Evolutionary conservation across 129 eudicot species (phyloP).

Genomic region (Tagetes erecta): DNA sequence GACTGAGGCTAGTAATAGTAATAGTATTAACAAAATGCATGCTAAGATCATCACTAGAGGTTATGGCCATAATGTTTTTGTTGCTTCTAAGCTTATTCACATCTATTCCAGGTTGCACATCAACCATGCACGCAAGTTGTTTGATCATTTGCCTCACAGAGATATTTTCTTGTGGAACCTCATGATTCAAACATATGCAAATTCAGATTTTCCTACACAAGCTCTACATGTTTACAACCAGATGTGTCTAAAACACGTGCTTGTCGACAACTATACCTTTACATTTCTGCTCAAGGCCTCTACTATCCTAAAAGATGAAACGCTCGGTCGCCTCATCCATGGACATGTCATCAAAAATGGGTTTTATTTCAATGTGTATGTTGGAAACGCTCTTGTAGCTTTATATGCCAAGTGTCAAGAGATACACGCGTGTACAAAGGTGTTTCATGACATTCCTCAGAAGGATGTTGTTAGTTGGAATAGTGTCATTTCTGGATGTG

Average conservation of each 20-base stretch:
- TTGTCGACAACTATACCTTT: conserved; percentile 37
- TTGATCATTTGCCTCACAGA: conserved; percentile 44
- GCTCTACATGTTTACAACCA: conserved; percentile 34
- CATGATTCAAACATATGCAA: conserved; percentile 40
- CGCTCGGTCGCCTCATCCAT: conserved; percentile 36
- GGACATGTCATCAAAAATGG: conserved; percentile 39
- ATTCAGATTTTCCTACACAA: conserved; percentile 22
- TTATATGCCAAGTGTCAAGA: conserved; percentile 42
- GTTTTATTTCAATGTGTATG: conserved; percentile 31
- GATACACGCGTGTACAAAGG: conserved; percentile 35
- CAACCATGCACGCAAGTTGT: conserved; percentile 50
- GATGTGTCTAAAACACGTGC: conserved; percentile 21
- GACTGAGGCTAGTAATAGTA: background rate
- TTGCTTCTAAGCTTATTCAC: conserved; percentile 43
- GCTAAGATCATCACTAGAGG: conserved; percentile 48
- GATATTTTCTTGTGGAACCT: conserved; percentile 52
- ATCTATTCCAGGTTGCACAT: conserved; percentile 27
- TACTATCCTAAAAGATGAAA: conserved; percentile 24
- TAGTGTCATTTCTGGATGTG: conserved; percentile 38
- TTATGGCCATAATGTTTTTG: conserved; percentile 36
- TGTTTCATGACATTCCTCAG: conserved; percentile 37
- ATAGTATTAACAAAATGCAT: conserved; percentile 37
- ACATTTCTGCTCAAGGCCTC: conserved; percentile 47
- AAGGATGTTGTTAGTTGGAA: conserved; percentile 59
- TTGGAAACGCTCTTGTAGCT: conserved; percentile 49